Evolutionary conservation across 2,329 filamentous ascomycete species (phyloP), one percentile per base, ranked within the genome.

Genomic region (Triangularia verruculosa): DNA sequence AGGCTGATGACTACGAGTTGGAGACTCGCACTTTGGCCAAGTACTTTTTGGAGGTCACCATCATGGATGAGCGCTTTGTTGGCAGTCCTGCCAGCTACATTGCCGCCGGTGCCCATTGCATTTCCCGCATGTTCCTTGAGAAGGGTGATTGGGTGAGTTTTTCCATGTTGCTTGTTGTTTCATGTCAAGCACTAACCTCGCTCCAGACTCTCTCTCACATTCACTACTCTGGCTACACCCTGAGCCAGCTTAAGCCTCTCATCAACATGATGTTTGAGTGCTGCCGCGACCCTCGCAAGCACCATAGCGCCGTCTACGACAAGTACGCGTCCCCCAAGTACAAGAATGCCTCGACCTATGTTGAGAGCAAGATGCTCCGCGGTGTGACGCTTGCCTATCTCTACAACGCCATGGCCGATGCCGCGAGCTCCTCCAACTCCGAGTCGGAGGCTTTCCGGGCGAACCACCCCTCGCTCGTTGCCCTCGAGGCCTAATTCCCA

Each of bases 61-160:
- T 98, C 75, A 97, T 98, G 93, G 95, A 99, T 74, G 93, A 98
- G 81, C 90, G 94, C 20, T 98, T 99, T 73, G 92, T 99, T 34
- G 92, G 91, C 25, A 92, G 90, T 70, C 90, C 92, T 30, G 91
- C 94, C 1, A 97, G 93, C 82, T 98, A 92, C 75, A 80, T 94
- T 59, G 91, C 95, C 61, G 95, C 95, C 17, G 94, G 91, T 27
- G 91, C 95, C 24, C 95, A 99, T 76, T 98, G 93, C 74, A 82
- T 99, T 58, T 91, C 95, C 47, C 89, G 94, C 64, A 77, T 94
- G 72, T 91, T 99, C 82, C 80, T 99, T 64, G 87, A 88, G 74
- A 97, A 97, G 82, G 95, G 95, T 67, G 87, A 89, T 68, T 99
- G 95, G 95, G 92, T 96, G 87, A 78, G 91, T 82, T 60, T 47